Evolutionary conservation across 2,329 filamentous ascomycete genomes (phyloP).

Genomic region (Aspergillus latus): DNA sequence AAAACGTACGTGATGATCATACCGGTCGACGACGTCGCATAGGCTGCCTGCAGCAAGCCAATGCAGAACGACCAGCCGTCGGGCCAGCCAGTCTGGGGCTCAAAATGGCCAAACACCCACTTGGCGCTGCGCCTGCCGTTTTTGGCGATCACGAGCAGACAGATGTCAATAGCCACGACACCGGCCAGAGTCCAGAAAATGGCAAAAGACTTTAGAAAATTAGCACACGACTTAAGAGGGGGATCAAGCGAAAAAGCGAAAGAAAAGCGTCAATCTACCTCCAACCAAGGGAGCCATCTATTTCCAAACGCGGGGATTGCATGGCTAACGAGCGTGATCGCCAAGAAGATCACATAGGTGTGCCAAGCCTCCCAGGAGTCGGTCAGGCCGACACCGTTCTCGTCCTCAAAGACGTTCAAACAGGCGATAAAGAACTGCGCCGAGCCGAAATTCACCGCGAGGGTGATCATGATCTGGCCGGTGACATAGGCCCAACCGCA

Average conservation of each 20-base stretch:
- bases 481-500: slow-evolving; percentile 74
- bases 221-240: background rate
- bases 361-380: slow-evolving; percentile 61
- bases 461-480: slow-evolving; percentile 75
- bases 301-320: slow-evolving; percentile 54
- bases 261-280: slow-evolving; percentile 54
- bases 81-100: slow-evolving; percentile 45
- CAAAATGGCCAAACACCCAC: slow-evolving; percentile 51
- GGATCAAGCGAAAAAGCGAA: background rate
- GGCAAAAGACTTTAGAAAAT: slow-evolving; percentile 58
- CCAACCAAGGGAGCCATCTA: slow-evolving; percentile 58
- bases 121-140: slow-evolving; percentile 58
- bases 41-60: slow-evolving; percentile 64
- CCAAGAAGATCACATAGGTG: slow-evolving; percentile 68
- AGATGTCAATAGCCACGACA: slow-evolving; percentile 66
- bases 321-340: slow-evolving; percentile 61
- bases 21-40: slow-evolving; percentile 58
- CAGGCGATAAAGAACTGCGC: slow-evolving; percentile 55
- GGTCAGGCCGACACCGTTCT: slow-evolving; percentile 50
- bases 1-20: slow-evolving; percentile 60
- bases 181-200: slow-evolving; percentile 70
- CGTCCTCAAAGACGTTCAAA: slow-evolving; percentile 54
- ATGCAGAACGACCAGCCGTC: slow-evolving; percentile 72
- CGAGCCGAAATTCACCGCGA: slow-evolving; percentile 73
- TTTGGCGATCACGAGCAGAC: slow-evolving; percentile 60